These are phyloP conservation scores for Acacia confusa DNA, from an alignment of 306 rosid species.

Conservation along the genomic window DNA sequence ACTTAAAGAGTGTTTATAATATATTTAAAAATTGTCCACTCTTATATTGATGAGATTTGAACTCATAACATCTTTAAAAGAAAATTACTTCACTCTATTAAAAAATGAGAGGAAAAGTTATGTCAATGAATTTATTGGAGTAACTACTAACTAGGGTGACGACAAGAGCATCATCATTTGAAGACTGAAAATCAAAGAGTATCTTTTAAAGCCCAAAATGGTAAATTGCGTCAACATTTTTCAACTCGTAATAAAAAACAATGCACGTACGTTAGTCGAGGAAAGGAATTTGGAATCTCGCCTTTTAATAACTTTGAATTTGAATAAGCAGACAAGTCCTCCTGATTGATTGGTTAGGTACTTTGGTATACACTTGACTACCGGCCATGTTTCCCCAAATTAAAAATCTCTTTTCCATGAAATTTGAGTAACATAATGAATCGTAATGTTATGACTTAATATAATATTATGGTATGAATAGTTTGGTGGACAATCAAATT, in stretches of 20 bases:
- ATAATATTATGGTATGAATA: too few species aligned
- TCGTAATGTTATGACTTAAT: background rate
- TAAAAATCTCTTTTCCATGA: too few species aligned
- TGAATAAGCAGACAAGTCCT: background rate
- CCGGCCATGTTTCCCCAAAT: too few species aligned
- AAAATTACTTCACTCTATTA: too few species aligned
- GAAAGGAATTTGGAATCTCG: background rate
- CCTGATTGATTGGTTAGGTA: background rate
- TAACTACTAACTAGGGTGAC: background rate
- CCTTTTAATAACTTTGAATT: background rate
- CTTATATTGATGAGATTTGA: too few species aligned
- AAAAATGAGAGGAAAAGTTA: background rate
- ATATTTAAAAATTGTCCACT: accelerated
- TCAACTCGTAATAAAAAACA: background rate
- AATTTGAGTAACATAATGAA: background rate
- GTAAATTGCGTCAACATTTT: too few species aligned
- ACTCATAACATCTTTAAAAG: too few species aligned
- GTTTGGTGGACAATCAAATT: too few species aligned
- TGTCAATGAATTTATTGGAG: background rate
- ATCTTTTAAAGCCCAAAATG: background rate
- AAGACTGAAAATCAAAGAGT: too few species aligned
- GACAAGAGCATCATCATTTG: background rate
- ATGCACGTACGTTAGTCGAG: background rate
- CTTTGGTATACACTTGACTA: background rate
- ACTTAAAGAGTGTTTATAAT: too few species aligned